Evolutionary conservation across 805 yeast species (phyloP).

Genomic region (Nakazawaea laoshanensis): DNA sequence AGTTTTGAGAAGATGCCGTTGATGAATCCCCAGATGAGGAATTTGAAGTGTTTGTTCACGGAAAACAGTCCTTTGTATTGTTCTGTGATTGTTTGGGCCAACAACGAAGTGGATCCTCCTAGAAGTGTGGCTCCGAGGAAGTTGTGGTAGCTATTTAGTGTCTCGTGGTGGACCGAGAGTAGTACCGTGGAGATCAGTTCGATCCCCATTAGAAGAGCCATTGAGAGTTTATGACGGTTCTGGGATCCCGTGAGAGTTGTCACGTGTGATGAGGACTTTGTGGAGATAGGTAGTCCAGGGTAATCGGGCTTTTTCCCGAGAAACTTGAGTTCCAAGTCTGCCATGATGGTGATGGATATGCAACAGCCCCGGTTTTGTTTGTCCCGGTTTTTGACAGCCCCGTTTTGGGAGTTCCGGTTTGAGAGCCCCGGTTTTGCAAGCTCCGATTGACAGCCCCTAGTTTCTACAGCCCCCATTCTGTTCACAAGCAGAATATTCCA

Average conservation of each 20-base stretch:
- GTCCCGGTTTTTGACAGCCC: too few species aligned
- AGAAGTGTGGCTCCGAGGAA: constrained; percentile 17
- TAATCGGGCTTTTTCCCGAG: constrained; percentile 3
- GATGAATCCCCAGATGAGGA: constrained; percentile 50
- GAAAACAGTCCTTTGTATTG: constrained; percentile 16
- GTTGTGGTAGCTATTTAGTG: constrained; percentile 17
- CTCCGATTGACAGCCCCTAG: too few species aligned
- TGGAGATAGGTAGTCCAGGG: constrained; percentile 4
- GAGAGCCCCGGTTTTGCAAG: too few species aligned
- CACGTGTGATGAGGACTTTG: constrained; percentile 5
- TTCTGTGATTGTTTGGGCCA: constrained; percentile 23
- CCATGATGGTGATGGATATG: background rate
- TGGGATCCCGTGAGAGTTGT: background rate
- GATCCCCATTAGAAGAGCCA: background rate
- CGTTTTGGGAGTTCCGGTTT: too few species aligned
- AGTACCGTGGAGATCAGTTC: constrained; percentile 2
- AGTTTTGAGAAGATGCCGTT: constrained; percentile 39
- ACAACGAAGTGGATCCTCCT: constrained; percentile 19
- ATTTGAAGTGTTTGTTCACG: constrained; percentile 30
- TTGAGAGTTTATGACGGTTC: background rate
- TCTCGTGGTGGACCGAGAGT: constrained; percentile 13
- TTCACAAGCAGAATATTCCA: background rate
- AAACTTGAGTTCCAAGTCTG: constrained; percentile 3
- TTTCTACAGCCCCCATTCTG: background rate
- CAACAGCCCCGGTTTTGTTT: background rate